These are phyloP conservation scores for Colletotrichum gigasporum DNA, from an alignment of 2,329 filamentous ascomycete genomes.

Conservation along the genomic window DNA sequence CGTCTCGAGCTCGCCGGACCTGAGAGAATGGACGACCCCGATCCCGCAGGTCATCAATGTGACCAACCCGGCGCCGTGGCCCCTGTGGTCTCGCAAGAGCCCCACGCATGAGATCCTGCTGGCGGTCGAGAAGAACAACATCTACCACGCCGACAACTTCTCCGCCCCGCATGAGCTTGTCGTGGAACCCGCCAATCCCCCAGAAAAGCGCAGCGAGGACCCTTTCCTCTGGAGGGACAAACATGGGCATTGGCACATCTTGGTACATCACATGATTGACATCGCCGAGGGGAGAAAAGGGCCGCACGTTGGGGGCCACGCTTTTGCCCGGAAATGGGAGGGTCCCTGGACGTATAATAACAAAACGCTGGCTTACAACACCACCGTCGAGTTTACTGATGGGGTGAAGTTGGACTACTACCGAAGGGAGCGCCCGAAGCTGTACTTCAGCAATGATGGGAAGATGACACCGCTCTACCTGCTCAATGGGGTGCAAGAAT, in stretches of 20 bases:
- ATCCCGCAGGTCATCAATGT: conserved; percentile 32
- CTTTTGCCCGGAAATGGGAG: conserved; percentile 37
- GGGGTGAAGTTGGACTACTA: conserved; percentile 49
- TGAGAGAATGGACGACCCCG: conserved; percentile 12
- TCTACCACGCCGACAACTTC: conserved; percentile 42
- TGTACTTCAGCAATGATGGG: conserved; percentile 57
- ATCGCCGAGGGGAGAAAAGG: conserved; percentile 39
- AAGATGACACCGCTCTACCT: conserved; percentile 56
- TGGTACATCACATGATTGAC: conserved; percentile 42
- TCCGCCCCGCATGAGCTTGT: conserved; percentile 42
- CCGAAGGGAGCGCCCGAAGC: conserved; percentile 56
- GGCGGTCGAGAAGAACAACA: conserved; percentile 45
- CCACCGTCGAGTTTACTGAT: conserved; percentile 46
- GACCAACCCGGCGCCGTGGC: conserved; percentile 54
- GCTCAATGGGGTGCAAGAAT: conserved; percentile 56
- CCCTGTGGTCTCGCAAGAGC: conserved; percentile 42
- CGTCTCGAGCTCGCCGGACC: conserved; percentile 29
- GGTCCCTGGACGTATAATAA: conserved; percentile 43
- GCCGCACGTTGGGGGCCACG: conserved; percentile 41
- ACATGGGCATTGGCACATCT: conserved; percentile 43
- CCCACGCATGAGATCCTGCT: conserved; percentile 42
- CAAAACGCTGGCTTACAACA: conserved; percentile 38
- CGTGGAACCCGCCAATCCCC: conserved; percentile 23
- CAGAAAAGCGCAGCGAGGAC: conserved; percentile 39
- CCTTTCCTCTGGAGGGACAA: conserved; percentile 45